Conservation (phyloP, 176 grass and related monocot genomes). For the Triticum urartu region DNA sequence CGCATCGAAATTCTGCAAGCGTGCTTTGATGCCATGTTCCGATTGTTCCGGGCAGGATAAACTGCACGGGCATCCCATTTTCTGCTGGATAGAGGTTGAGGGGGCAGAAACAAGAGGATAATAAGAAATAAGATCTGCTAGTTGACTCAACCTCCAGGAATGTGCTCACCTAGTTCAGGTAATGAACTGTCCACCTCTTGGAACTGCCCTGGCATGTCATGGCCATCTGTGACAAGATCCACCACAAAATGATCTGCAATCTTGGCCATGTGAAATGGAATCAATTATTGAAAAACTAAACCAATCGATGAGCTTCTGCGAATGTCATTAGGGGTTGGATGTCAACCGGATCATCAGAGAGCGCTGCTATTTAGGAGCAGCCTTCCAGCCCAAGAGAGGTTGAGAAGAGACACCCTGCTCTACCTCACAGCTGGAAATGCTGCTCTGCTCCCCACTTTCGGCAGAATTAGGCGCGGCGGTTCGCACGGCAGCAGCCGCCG, state of each 20-base stretch:
- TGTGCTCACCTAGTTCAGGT: not conserved
- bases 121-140: slow-evolving; percentile 7
- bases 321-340: not conserved
- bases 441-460: not conserved
- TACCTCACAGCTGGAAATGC: not conserved
- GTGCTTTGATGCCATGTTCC: not conserved
- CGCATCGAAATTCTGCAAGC: not conserved
- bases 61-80: not conserved
- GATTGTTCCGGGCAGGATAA: not conserved
- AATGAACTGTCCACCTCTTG: slow-evolving; percentile 16
- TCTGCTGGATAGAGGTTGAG: slow-evolving; percentile 5
- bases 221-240: slow-evolving; percentile 4
- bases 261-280: not conserved
- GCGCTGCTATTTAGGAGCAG: not conserved
- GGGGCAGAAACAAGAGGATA: not conserved
- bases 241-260: slow-evolving; percentile 12
- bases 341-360: not conserved
- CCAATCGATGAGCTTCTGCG: not conserved
- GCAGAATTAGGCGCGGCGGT: not conserved
- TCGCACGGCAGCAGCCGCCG: not conserved
- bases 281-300: not conserved
- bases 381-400: not conserved
- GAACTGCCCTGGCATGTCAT: slow-evolving; percentile 1
- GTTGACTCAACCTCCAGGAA: slow-evolving; percentile 20
- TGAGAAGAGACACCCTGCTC: not conserved